Base-by-base conservation (phyloP, 169 alveolate genomes). In the Prorocentrum cordatum region DNA sequence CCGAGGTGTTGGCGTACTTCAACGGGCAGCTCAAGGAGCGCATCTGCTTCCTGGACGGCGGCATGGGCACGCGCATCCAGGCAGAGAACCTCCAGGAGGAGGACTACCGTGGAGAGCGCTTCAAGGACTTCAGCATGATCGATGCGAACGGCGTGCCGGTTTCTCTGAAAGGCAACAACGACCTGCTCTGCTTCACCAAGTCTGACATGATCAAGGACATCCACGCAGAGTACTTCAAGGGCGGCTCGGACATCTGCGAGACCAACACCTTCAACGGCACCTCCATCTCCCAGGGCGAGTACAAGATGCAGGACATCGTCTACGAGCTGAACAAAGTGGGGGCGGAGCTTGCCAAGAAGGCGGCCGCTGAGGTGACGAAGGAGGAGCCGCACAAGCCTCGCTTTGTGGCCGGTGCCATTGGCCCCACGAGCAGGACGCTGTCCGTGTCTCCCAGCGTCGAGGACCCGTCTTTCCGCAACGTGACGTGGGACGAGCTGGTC, bases 261-360 rank as follows among this genome's bases (percentile, higher is more conserved):
- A 77, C 87, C 70, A 77, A 77, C 87, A 77, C 87, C 62, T 77
- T 77, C 87, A 58, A 50, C 45, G 70, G 73, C 73, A 77, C 87
- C 36, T 24, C 73, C 42, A 27, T 77, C 26, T 50, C 87, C 20
- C 87, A 77, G 61, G 73, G 73, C 47, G 87, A 77, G 73, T 77
- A 77, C 87, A 77, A 77, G 87, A 77, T 77, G 87, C 73, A 77
- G 87, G 87, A 71, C 29, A n/a, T 77, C 31, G 87, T 77, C 59
- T 62, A 77, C 12, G 87, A 77, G 87, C n/a, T 77, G 87, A 77
- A 77, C 87, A 58, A 77, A 39, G 22, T 10, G 39, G 72, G 87
- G 24, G 87, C 87, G 3, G 62, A 59, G 42, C 39, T 77, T 24
- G 87, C 87, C 2, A 50, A 59, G 70, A 59, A 58, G 58, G 87